Evolutionary conservation across 140 eudicot species (phyloP), one percentile per base, ranked within the genome.

Genomic region (Oenanthe javanica): DNA sequence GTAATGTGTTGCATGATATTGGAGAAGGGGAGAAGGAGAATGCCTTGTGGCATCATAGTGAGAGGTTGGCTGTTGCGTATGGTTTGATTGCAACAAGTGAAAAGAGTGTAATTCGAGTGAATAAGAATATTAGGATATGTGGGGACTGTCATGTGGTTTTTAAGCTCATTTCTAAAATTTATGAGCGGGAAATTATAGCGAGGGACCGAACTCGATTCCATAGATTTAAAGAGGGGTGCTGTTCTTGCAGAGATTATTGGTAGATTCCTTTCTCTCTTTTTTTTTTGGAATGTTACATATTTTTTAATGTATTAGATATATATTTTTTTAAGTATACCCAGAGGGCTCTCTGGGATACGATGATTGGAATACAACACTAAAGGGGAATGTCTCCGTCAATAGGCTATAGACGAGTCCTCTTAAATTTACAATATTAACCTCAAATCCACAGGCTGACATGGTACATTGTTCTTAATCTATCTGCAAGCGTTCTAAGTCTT

Each of bases 241-340:
- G 98, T 87, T 91, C 98, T 75, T 93, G 98, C 77, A 82, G 77
- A 83, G 97, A 91, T 83, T 93, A 85, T 87, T 93, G 98, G 98
- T 93, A 81, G 83, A 80, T 54, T 85, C 77, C 46, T 18, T n/a
- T n/a, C 3, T 81, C 0, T 75, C 64, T 73, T 79, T 80, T 76
- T 73, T 67, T 78, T 40, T 46, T 6, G 7, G 6, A 3, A 13
- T 50, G 0, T 50, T 0, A 36, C 38, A 76, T 9, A 76, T 12
- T 76, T 46, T 66, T 18, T 13, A 59, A 2, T 59, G 31, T 59
- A 2, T 1, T 59, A 59, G 36, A 59, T n/a, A n/a, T n/a, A 72
- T 70, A 14, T 43, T 36, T 5, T 21, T 23, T 19, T 15, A 52
- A 14, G 59, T 52, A 52, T 0, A 15, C 59, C 19, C 6, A 52